These are phyloP conservation scores for Trichosporon ovoides DNA, from an alignment of 1,284 basidiomycete species.

Conservation along the genomic window DNA sequence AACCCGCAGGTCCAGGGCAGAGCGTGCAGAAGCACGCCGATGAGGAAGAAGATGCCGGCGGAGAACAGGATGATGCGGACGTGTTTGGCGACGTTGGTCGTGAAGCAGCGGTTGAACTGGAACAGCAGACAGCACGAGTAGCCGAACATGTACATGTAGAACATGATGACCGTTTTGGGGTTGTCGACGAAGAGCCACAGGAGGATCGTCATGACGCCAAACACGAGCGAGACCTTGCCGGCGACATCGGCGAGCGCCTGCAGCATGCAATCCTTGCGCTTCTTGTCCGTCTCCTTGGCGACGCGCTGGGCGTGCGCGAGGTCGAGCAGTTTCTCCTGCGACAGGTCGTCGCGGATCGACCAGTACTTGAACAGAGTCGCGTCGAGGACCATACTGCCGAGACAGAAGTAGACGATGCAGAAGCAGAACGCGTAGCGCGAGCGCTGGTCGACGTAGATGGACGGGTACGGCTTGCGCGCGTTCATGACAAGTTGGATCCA, in stretches of 20 bases:
- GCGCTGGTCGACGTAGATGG: constrained; percentile 9
- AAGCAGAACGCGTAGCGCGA: constrained; percentile 17
- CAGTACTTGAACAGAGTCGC: constrained; percentile 14
- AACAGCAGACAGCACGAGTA: constrained; percentile 15
- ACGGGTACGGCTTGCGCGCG: constrained; percentile 8
- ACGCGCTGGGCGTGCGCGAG: constrained; percentile 11
- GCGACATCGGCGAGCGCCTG: constrained; percentile 9
- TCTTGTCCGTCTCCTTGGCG: background rate
- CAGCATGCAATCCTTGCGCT: background rate
- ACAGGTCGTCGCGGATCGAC: constrained; percentile 13
- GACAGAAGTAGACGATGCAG: constrained; percentile 17
- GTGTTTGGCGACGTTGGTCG: constrained; percentile 12
- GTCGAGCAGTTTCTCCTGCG: constrained; percentile 9
- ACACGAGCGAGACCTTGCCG: constrained; percentile 11
- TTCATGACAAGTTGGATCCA: constrained; percentile 16
- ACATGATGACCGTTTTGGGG: constrained; percentile 11
- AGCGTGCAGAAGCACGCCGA: constrained; percentile 6
- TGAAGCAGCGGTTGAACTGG: constrained; percentile 17
- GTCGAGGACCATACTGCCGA: constrained; percentile 14
- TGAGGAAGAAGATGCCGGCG: background rate
- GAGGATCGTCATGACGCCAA: constrained; percentile 9
- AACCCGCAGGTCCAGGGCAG: constrained; percentile 10
- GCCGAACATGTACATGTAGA: constrained; percentile 12
- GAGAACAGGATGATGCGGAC: constrained; percentile 13
- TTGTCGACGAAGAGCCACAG: constrained; percentile 14